A percentile compares a stretch with the other conserved stretches of the same genome.
Conservation (phyloP, 495 filamentous ascomycete genomes). For the Penicillium alfredii region DNA sequence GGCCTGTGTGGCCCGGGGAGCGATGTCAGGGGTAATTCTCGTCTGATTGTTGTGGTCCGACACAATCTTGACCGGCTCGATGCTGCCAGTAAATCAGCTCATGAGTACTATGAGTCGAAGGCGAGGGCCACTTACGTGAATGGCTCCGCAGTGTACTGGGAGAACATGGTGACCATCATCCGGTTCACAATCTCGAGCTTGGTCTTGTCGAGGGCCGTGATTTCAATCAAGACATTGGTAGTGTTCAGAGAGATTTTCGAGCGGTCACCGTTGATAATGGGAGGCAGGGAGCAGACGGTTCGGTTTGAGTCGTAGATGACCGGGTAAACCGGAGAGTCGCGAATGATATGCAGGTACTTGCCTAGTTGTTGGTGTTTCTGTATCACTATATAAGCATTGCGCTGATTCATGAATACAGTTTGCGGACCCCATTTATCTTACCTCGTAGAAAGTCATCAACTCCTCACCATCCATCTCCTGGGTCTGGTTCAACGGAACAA, state of each 20-base stretch:
- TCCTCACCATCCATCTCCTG: slow-evolving; percentile 80
- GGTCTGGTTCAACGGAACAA: slow-evolving; percentile 84
- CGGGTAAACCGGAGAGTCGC: slow-evolving; percentile 91
- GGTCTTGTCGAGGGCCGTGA: slow-evolving; percentile 93
- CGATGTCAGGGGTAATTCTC: slow-evolving; percentile 71
- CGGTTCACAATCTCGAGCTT: slow-evolving; percentile 95
- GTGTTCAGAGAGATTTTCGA: slow-evolving; percentile 91
- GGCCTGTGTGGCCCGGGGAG: slow-evolving; percentile 67
- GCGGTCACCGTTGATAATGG: slow-evolving; percentile 95
- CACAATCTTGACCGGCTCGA: slow-evolving; percentile 87
- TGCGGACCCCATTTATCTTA: slow-evolving; percentile 22
- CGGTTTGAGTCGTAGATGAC: slow-evolving; percentile 88
- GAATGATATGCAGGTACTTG: slow-evolving; percentile 84
- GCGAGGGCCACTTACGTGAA: slow-evolving; percentile 56
- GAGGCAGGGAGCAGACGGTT: slow-evolving; percentile 86
- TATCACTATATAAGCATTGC: too few species aligned
- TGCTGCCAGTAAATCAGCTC: slow-evolving; percentile 27
- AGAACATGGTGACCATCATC: slow-evolving; percentile 97
- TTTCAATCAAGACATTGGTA: slow-evolving; percentile 91
- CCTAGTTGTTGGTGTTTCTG: slow-evolving; percentile 78
- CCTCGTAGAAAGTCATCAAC: slow-evolving; percentile 91
- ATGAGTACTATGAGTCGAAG: not conserved
- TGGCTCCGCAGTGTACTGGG: slow-evolving; percentile 75
- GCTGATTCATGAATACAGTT: too few species aligned
- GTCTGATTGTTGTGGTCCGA: slow-evolving; percentile 85